These are phyloP conservation scores for Sphaceloma murrayae DNA, from an alignment of 2,329 filamentous ascomycete species.

Conservation along the genomic window DNA sequence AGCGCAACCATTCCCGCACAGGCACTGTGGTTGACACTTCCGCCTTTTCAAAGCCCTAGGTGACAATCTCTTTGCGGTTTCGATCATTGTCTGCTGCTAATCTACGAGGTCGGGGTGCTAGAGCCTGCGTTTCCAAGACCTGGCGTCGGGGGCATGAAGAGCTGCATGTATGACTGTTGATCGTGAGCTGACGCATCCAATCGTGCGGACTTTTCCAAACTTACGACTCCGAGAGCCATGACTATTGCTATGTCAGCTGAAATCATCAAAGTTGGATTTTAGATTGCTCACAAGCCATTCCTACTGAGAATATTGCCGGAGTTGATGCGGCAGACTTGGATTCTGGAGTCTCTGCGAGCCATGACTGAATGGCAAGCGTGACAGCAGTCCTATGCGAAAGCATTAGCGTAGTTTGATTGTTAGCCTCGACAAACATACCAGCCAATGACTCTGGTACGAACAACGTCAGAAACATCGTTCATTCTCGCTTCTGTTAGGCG, in stretches of 20 bases:
- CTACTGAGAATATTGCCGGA: conserved; percentile 63
- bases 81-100: no score
- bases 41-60: no score
- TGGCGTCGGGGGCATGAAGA: conserved; percentile 51
- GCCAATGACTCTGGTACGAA: conserved; percentile 52
- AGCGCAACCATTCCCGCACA: no score
- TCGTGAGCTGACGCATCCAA: not conserved
- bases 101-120: not conserved
- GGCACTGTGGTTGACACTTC: no score
- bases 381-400: conserved; percentile 55
- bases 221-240: conserved; percentile 39
- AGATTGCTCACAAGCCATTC: conserved; percentile 60
- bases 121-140: conserved; percentile 17
- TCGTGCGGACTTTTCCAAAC: no score
- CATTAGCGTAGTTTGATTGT: not conserved
- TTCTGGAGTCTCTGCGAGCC: conserved; percentile 65
- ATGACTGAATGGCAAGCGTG: conserved; percentile 64
- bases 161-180: conserved; percentile 51
- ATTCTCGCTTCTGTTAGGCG: no score
- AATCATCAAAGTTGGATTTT: not conserved
- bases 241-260: conserved; percentile 24
- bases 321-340: conserved; percentile 55
- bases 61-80: no score
- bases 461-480: no score
- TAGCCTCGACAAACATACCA: conserved; percentile 38